phyloP scores from a whole-genome alignment of 768 basidiomycete genomes.

The Solioccasus polychromus region DNA sequence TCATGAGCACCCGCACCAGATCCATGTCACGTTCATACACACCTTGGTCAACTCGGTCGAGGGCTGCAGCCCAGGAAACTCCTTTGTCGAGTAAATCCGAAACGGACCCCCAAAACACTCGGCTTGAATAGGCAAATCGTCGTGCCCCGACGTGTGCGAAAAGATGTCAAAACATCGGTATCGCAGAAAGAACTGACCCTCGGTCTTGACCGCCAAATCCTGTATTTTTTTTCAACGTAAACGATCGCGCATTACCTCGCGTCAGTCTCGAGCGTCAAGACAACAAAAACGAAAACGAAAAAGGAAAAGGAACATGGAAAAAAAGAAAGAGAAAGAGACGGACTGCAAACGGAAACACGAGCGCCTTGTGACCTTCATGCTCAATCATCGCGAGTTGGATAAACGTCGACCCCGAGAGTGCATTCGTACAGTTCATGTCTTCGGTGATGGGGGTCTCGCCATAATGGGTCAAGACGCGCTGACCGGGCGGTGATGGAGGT shows the following conservation, averaged over 20 bases:
- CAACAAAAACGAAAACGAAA: neutral
- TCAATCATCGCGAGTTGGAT: constrained; percentile 54
- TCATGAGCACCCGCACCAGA: too few species aligned
- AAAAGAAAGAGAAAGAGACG: constrained; percentile 13
- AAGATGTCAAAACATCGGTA: constrained; percentile 69
- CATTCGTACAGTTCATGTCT: constrained; percentile 41
- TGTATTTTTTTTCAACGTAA: constrained; percentile 21
- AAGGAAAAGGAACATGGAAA: constrained; percentile 8
- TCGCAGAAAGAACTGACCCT: constrained; percentile 67
- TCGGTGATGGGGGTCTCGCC: constrained; percentile 45
- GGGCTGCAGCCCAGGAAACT: constrained; percentile 67
- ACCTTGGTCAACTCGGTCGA: constrained; percentile 71
- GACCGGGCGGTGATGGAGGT: constrained; percentile 1
- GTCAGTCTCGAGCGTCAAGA: too few species aligned
- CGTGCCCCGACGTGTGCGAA: constrained; percentile 30
- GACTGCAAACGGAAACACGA: constrained; percentile 67
- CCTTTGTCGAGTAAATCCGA: constrained; percentile 68
- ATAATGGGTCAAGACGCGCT: constrained; percentile 44
- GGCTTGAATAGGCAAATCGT: constrained; percentile 48
- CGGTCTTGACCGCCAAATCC: constrained; percentile 67
- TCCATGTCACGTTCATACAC: neutral
- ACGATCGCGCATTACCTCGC: too few species aligned
- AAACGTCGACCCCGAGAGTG: constrained; percentile 63
- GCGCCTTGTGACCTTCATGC: constrained; percentile 47
- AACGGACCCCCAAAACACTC: constrained; percentile 67